These are phyloP conservation scores for Trichoderma simmonsii DNA, from an alignment of 2,329 filamentous ascomycete species.

Conservation along the genomic window DNA sequence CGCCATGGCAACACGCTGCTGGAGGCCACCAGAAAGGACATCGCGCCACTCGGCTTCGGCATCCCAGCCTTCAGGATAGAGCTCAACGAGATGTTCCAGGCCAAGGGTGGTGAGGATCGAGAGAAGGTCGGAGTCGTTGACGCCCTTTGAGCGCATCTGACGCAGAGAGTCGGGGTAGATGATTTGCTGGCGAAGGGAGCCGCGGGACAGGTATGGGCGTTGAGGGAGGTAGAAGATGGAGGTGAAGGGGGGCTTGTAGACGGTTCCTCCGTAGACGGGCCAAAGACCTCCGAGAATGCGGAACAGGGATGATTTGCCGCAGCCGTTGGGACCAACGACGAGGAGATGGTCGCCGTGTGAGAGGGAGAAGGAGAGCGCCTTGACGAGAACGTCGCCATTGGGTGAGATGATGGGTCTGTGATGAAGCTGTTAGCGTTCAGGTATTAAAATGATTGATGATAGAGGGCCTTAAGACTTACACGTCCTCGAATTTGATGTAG, in stretches of 20 bases:
- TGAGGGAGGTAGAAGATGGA: constrained; percentile 99
- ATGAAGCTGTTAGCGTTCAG: background rate
- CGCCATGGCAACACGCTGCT: constrained; percentile 96
- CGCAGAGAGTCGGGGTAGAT: constrained; percentile 90
- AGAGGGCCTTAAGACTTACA: constrained; percentile 45
- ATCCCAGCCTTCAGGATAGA: constrained; percentile 79
- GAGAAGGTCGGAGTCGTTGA: constrained; percentile 77
- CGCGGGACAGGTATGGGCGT: constrained; percentile 86
- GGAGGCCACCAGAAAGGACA: constrained; percentile 84
- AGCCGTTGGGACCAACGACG: constrained; percentile 94
- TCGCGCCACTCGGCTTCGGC: constrained; percentile 96
- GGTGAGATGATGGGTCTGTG: constrained; percentile 83
- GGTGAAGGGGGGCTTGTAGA: constrained; percentile 85
- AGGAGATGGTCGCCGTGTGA: constrained; percentile 84
- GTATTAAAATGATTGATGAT: background rate
- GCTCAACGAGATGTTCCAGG: constrained; percentile 76
- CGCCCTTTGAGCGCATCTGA: constrained; percentile 79
- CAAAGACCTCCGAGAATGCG: constrained; percentile 93
- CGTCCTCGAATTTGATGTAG: constrained; percentile 74
- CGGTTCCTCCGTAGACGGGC: constrained; percentile 94
- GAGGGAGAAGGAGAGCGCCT: constrained; percentile 81
- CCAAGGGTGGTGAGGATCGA: constrained; percentile 75
- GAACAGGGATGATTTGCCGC: constrained; percentile 94
- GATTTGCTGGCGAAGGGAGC: constrained; percentile 91
- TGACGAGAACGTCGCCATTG: constrained; percentile 89